Evolutionary conservation across 441 rosid species (phyloP).

Genomic region (Erodium trifolium): DNA sequence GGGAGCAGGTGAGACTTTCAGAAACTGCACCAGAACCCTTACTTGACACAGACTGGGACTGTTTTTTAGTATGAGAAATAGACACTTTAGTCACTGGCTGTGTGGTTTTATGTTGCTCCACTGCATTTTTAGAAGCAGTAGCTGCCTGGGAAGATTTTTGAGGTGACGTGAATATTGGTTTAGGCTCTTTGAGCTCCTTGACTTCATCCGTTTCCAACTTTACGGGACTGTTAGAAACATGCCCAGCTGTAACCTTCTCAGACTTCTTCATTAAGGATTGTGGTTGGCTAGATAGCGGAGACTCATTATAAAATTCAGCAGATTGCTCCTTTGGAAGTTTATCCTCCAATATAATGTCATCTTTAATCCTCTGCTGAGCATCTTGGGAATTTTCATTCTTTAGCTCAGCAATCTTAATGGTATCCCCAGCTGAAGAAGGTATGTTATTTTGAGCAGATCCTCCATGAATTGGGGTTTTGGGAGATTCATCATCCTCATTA

Average conservation of each 20-base stretch:
- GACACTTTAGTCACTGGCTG: slow-evolving; percentile 36
- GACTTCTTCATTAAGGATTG: slow-evolving; percentile 30
- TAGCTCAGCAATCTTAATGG: slow-evolving; percentile 28
- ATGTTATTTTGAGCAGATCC: slow-evolving; percentile 34
- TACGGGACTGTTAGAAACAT: slow-evolving; percentile 30
- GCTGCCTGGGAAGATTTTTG: slow-evolving; percentile 38
- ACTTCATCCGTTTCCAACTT: slow-evolving; percentile 35
- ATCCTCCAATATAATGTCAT: slow-evolving; percentile 24
- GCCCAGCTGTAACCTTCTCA: slow-evolving; percentile 19
- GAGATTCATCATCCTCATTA: slow-evolving; percentile 61
- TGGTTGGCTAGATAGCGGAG: slow-evolving; percentile 27
- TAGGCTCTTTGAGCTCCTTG: slow-evolving; percentile 25
- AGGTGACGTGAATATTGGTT: slow-evolving; percentile 38
- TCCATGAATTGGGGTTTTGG: slow-evolving; percentile 94
- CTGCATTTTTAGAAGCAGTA: slow-evolving; percentile 28
- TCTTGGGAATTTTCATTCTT: slow-evolving; percentile 24
- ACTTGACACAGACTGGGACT: slow-evolving; percentile 37
- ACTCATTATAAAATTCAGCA: slow-evolving; percentile 27
- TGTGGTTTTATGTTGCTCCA: slow-evolving; percentile 33
- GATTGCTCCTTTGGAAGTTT: slow-evolving; percentile 31
- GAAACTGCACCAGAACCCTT: slow-evolving; percentile 37
- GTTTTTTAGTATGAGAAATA: slow-evolving; percentile 33
- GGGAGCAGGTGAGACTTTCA: slow-evolving; percentile 34
- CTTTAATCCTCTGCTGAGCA: slow-evolving; percentile 22
- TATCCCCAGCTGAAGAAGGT: slow-evolving; percentile 28